Evolutionary conservation across 1,284 basidiomycete genomes (phyloP).

Genomic region (Exobasidium rhododendri): DNA sequence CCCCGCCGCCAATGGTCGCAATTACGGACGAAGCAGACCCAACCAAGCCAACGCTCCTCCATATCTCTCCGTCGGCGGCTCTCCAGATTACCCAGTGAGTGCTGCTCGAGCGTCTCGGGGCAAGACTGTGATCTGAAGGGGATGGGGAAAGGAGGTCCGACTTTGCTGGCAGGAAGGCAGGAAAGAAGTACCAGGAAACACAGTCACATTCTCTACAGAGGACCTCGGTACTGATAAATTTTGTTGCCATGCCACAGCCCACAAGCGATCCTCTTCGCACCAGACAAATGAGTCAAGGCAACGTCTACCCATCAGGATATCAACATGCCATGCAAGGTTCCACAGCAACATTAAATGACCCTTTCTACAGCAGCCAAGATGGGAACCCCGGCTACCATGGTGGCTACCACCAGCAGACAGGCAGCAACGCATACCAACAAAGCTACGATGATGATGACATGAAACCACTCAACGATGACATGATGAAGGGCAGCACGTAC

Average conservation of each 20-base stretch:
- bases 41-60: neutral
- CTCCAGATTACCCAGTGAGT: constrained; percentile 9
- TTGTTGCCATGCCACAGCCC: neutral
- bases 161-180: neutral
- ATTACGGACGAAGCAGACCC: neutral
- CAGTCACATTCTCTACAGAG: neutral
- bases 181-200: neutral
- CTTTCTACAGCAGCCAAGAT: constrained; percentile 6
- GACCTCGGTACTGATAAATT: neutral
- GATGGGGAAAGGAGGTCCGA: neutral
- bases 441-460: constrained; percentile 26
- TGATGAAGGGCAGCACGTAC: neutral
- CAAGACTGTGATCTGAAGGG: neutral
- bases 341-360: constrained; percentile 9
- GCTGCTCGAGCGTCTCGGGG: neutral
- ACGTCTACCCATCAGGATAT: neutral
- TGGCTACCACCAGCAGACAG: constrained; percentile 6
- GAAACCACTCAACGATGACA: constrained; percentile 27
- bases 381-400: constrained; percentile 13
- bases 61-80: neutral
- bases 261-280: constrained; percentile 5
- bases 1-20: neutral
- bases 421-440: constrained; percentile 13
- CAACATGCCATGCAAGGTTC: constrained; percentile 1
- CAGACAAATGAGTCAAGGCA: neutral